Conservation (phyloP, 176 grass and related monocot genomes). For the Paspalum vaginatum region DNA sequence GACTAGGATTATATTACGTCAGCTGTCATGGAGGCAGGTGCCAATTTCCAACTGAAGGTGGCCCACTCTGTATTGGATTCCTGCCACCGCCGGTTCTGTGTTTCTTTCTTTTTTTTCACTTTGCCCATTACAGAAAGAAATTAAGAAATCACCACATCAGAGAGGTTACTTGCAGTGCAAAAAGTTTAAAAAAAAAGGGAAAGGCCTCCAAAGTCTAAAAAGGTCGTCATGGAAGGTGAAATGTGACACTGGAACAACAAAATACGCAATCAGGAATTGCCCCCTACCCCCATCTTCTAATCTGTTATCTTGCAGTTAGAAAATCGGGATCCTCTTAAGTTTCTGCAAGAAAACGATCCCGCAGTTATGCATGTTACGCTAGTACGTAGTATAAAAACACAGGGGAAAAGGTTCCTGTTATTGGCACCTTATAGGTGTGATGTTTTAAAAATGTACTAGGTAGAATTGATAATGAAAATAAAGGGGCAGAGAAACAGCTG, state of each 20-base stretch:
- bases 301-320: constrained; percentile 9
- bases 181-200: constrained; percentile 5
- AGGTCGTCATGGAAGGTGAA: constrained; percentile 9
- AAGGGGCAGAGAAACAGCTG: constrained; percentile 21
- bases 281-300: background rate
- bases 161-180: constrained; percentile 37
- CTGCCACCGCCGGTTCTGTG: background rate
- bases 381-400: background rate
- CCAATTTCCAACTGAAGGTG: constrained; percentile 32
- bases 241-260: constrained; percentile 28
- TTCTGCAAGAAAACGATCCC: constrained; percentile 2
- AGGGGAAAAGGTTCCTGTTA: background rate
- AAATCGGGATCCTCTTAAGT: background rate
- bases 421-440: constrained; percentile 40
- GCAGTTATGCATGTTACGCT: constrained; percentile 12
- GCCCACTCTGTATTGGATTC: constrained; percentile 44
- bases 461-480: constrained; percentile 20
- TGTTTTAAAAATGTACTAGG: constrained; percentile 26
- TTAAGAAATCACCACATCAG: constrained; percentile 28
- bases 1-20: constrained; percentile 33
- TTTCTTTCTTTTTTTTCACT: constrained; percentile 4
- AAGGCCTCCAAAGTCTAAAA: constrained; percentile 22
- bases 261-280: background rate
- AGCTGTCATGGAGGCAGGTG: constrained; percentile 28
- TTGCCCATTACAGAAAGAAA: constrained; percentile 11